Evolutionary conservation across 1,139 yeast species (phyloP).

Genomic region (Kluyveromyces sp.): DNA sequence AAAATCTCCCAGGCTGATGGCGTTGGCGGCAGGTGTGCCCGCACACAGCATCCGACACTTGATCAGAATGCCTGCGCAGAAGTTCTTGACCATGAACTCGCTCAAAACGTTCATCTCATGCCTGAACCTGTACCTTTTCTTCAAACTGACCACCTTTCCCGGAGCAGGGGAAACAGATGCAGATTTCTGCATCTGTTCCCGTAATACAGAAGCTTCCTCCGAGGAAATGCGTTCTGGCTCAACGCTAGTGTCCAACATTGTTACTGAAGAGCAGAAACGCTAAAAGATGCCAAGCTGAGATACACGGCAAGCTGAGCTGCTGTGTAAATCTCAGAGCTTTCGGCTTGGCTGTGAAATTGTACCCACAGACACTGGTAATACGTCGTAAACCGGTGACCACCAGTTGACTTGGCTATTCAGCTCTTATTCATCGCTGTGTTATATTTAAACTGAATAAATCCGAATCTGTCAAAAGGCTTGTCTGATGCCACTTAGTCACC

Average conservation of each 20-base stretch:
- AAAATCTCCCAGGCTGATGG: slow-evolving; percentile 2
- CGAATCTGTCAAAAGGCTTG: background rate
- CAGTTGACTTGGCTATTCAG: too few relatives aligned
- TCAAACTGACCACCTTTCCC: background rate
- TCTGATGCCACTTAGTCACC: background rate
- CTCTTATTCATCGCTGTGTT: too few relatives aligned
- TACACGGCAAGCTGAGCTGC: background rate
- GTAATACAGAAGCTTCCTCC: slow-evolving; percentile 1
- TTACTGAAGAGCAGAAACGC: background rate
- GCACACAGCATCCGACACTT: slow-evolving; percentile 11
- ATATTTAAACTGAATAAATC: too few relatives aligned
- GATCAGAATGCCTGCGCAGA: slow-evolving; percentile 13
- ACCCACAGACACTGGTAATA: background rate
- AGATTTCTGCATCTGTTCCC: background rate
- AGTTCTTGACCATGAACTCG: slow-evolving; percentile 16
- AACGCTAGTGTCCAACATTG: background rate
- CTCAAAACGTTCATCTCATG: slow-evolving; percentile 10
- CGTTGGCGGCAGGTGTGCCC: background rate
- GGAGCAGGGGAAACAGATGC: slow-evolving; percentile 1
- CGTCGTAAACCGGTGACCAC: background rate
- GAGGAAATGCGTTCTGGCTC: background rate
- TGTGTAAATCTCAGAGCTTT: background rate
- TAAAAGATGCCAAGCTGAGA: background rate
- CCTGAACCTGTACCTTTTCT: slow-evolving; percentile 4
- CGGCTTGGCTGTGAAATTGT: background rate